A percentile compares a stretch with the other conserved stretches of the same genome.
Evolutionary conservation across 169 alveolate genomes (phyloP).

Genomic region (Theileria orientalis): DNA sequence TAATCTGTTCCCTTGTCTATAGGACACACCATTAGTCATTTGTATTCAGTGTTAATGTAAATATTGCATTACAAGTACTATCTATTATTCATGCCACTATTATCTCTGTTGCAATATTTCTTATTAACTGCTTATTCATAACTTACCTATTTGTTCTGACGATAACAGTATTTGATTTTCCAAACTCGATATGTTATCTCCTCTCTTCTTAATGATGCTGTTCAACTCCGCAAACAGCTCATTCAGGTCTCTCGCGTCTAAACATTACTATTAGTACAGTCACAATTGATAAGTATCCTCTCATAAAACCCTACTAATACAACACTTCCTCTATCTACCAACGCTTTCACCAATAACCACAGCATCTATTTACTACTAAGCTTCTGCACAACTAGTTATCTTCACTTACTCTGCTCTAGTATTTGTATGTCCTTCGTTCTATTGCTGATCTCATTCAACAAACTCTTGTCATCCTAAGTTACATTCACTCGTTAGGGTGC

Average conservation of each 20-base stretch:
- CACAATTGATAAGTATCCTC: too few species aligned
- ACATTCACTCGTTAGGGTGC: too few species aligned
- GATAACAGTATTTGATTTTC: constrained; percentile 61
- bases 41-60: too few species aligned
- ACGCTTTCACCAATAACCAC: too few species aligned
- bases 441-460: constrained; percentile 42
- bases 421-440: constrained; percentile 42
- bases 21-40: neutral
- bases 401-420: constrained; percentile 30
- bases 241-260: constrained; percentile 55
- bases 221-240: constrained; percentile 49
- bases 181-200: constrained; percentile 56
- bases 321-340: too few species aligned
- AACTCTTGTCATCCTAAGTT: neutral
- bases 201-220: constrained; percentile 51
- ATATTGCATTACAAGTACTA: neutral
- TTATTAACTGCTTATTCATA: neutral
- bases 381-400: too few species aligned
- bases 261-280: neutral
- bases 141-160: constrained; percentile 51
- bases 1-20: constrained; percentile 60
- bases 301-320: too few species aligned
- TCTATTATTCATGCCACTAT: neutral
- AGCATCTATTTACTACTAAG: too few species aligned
- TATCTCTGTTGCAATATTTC: neutral